Evolutionary conservation across 805 yeast species (phyloP).

Genomic region (Jamesozyma jinghongensis): DNA sequence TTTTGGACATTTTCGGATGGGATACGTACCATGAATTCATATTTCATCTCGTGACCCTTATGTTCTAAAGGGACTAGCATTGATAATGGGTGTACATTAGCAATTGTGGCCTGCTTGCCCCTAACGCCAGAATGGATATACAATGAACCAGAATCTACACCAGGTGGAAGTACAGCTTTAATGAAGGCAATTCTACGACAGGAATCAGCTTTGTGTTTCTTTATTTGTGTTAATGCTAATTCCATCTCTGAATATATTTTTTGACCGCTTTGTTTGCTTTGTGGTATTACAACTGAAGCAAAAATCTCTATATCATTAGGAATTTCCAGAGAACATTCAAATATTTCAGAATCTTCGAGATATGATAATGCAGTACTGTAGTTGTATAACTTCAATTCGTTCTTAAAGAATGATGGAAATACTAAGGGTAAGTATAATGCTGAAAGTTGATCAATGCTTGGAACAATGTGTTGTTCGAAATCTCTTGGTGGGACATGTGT

Average conservation of each 20-base stretch:
- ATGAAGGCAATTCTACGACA: slow-evolving; percentile 59
- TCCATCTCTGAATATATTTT: slow-evolving; percentile 27
- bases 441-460: slow-evolving; percentile 69
- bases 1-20: slow-evolving; percentile 62
- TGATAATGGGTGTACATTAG: slow-evolving; percentile 58
- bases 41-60: slow-evolving; percentile 47
- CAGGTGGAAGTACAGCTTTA: slow-evolving; percentile 72
- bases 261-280: slow-evolving; percentile 17
- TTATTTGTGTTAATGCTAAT: slow-evolving; percentile 66
- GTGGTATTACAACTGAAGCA: slow-evolving; percentile 45
- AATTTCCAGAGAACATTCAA: slow-evolving; percentile 65
- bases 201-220: slow-evolving; percentile 45
- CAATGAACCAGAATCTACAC: slow-evolving; percentile 58
- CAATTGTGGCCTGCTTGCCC: slow-evolving; percentile 48
- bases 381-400: slow-evolving; percentile 49
- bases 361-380: slow-evolving; percentile 72
- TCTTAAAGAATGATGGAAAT: slow-evolving; percentile 69
- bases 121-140: slow-evolving; percentile 64
- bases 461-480: slow-evolving; percentile 77
- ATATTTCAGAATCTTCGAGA: slow-evolving; percentile 64
- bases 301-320: slow-evolving; percentile 64
- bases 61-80: slow-evolving; percentile 70
- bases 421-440: slow-evolving; percentile 77
- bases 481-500: slow-evolving; percentile 80
- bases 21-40: slow-evolving; percentile 60